Evolutionary conservation across 495 filamentous ascomycete species (phyloP), one percentile per base, ranked within the genome.

Genomic region (Penicillium samsonianum): DNA sequence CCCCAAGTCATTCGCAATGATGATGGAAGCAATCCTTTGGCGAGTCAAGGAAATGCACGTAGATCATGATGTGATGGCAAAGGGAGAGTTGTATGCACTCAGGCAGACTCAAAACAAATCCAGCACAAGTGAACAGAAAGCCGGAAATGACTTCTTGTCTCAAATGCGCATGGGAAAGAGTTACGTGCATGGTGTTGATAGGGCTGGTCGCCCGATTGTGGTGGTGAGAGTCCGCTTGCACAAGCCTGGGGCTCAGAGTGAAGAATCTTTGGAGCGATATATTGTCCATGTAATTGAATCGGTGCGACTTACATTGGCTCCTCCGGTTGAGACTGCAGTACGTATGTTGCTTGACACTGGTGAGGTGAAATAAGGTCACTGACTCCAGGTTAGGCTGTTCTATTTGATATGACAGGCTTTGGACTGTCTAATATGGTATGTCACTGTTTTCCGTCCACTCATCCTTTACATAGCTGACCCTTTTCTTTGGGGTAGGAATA

Each of bases 391-490:
- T 19, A 90, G 84, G 85, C 84, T 16, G 86, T 98, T 40, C 70
- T 97, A 16, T 98, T 98, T 63, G 92, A 98, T 65, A 90, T 98
- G 88, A 96, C 89, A 0, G 85, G 84, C 20, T 98, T 98, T 71
- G 87, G 86, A 25, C 80, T 97, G 22, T 89, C 92, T 2, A 98
- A 96, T 69, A 96, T 96, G 93, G 89, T 91, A 75, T 64, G 77
- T 59, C 7, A 4, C 4, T 9, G 9, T 12, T 37, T 38, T 20
- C 5, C 3, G 33, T 26, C 41, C n/a, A 23, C 1, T 17, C n/a
- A 30, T 14, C 23, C 50, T 8, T 22, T 25, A 23, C 2, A 25
- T 17, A 3, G 12, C 19, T 35, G 19, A 31, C 40, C 22, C 31
- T 12, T 44, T 14, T 9, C 1, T 6, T 4, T 11, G 28, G 19